Base-by-base conservation (phyloP, 805 yeast genomes). In the Diddensiella santjacobensis region DNA sequence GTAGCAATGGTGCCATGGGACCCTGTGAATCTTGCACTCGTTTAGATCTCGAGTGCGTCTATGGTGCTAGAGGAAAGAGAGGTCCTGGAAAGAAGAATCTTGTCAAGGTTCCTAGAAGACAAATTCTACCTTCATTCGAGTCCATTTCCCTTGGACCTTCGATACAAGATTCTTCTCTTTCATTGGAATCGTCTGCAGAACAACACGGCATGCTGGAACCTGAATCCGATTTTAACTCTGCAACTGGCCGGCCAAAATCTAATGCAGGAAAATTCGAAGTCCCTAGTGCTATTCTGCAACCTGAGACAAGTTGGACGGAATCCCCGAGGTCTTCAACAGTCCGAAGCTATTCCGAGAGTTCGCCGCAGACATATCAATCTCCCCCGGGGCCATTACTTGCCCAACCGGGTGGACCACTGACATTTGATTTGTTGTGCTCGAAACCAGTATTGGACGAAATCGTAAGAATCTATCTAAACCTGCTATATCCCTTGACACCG, bases 401-500 rank as follows among this genome's bases (percentile, higher is more conserved):
- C 11, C 11, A n/a, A n/a, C 19, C 24, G 31, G 23, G 29, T 4
- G 6, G 19, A 5, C 31, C 31, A n/a, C 20, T 40, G 5, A 23
- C 43, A 17, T 26, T 44, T 4, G 50, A 47, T 35, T 20, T 47
- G 19, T 40, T 47, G 13, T 47, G 50, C 22, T 33, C 45, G 3
- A 33, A 44, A 23, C 18, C 37, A 13, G 35, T 42, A 5, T 42
- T 47, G 13, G 39, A 47, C 36, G 36, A 19, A 8, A 19, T 47
- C 19, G 42, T 47, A 17, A 47, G 29, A 35, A 36, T 23, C 8
- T 47, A 23, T 33, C 50, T 47, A 24, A 47, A 41, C 18, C 24
- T 22, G 10, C 13, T 48, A 18, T 51, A 51, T 40, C 52, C 52
- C 10, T 40, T 51, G 26, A 35, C 49, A 11, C 55, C 55, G 10